Evolutionary conservation across 495 filamentous ascomycete genomes (phyloP).

Genomic region (Talaromyces proteolyticus): DNA sequence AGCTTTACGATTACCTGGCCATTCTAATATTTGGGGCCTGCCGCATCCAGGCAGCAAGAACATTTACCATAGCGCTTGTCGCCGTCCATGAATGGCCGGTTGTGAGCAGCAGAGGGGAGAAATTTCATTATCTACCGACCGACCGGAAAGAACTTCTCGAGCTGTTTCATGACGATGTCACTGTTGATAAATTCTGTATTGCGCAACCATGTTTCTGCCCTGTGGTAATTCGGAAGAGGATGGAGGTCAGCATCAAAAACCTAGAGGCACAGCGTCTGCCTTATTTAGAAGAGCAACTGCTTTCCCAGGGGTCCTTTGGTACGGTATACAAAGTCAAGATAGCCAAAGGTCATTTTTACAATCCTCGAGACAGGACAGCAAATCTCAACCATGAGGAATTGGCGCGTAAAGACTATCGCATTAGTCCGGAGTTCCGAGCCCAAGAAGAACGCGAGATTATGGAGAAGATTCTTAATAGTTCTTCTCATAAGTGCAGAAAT

Average conservation of each 20-base stretch:
- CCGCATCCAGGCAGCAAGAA: constrained; percentile 19
- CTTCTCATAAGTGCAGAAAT: constrained; percentile 16
- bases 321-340: constrained; percentile 24
- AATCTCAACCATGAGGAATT: constrained; percentile 7
- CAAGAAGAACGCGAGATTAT: constrained; percentile 20
- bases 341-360: constrained; percentile 24
- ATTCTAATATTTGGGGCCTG: constrained; percentile 22
- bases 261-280: constrained; percentile 21
- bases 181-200: constrained; percentile 18
- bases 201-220: constrained; percentile 27
- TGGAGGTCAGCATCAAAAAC: constrained; percentile 12
- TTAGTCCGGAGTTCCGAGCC: neutral
- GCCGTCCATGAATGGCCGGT: constrained; percentile 10
- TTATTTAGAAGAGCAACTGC: constrained; percentile 18
- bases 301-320: constrained; percentile 18
- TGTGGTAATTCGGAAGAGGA: constrained; percentile 19
- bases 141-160: constrained; percentile 10
- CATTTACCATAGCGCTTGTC: constrained; percentile 18
- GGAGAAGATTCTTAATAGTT: constrained; percentile 20
- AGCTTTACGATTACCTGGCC: constrained; percentile 22
- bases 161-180: constrained; percentile 16
- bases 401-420: constrained; percentile 5
- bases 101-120: constrained; percentile 1
- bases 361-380: constrained; percentile 7
- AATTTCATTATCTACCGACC: neutral